Evolutionary conservation across 2,329 filamentous ascomycete species (phyloP), one percentile per base, ranked within the genome.

Genomic region (Pseudocercospora fuligena): DNA sequence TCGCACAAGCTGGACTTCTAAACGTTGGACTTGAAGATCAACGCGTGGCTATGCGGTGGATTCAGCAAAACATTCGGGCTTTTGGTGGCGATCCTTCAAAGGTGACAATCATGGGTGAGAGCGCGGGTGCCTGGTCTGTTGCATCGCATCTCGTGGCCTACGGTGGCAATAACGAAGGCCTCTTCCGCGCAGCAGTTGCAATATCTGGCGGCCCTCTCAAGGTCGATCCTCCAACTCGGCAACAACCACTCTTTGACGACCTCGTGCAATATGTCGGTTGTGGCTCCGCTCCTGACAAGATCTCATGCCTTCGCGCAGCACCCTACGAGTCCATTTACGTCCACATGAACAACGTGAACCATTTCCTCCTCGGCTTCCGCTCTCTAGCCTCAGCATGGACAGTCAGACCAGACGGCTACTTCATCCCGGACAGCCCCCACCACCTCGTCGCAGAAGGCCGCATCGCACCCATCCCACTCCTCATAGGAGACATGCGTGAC

Each of bases 111-210:
- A 66, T 36, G 14, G 66, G 66, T 16, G 60, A 68, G 33, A 60
- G 53, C 33, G 76, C 79, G 7, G 81, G 81, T 16, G 69, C 74
- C n/a, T 92, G 93, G 67, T 92, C 90, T 0, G 90, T 92, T 0
- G 85, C 90, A 59, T 86, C 92, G 73, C 91, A 94, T 72, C 92
- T 93, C 88, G 81, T 86, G 0, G 80, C 93, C 3, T 92, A 91
- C 70, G 85, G 87, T 36, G 91, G 91, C 7, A 82, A 93, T 76
- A 83, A 88, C 0, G 49, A 53, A 29, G 25, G 49, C n/a, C 58
- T 94, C 0, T 94, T 94, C 84, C 86, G 89, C 27, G 91, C 82
- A 0, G 91, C 83, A 29, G 93, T 94, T 70, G 93, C 94, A 90
- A 86, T 90, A 79, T 90, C 88, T 2, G 90, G 90, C 72, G 85